These are phyloP conservation scores for Pseudopithomyces maydicus DNA, from an alignment of 2,329 filamentous ascomycete genomes.

Conservation along the genomic window DNA sequence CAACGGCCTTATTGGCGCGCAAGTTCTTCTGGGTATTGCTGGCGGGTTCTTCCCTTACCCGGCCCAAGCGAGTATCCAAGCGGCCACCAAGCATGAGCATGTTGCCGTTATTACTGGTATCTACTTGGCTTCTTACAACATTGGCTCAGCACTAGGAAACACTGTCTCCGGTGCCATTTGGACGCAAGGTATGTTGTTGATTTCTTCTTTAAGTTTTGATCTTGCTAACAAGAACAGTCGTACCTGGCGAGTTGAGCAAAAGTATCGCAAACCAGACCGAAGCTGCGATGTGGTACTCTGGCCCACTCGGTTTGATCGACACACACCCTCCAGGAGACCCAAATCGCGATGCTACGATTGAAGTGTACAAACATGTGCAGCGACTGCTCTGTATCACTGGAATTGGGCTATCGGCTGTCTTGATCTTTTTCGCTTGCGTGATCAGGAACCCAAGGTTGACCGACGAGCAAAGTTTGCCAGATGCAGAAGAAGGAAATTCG, in stretches of 20 bases:
- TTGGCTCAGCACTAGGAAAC: conserved; percentile 65
- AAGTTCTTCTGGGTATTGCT: conserved; percentile 66
- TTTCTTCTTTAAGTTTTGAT: background rate
- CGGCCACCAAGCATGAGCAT: conserved; percentile 58
- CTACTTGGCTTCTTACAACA: conserved; percentile 67
- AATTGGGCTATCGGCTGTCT: conserved; percentile 53
- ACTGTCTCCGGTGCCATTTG: conserved; percentile 67
- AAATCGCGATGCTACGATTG: conserved; percentile 50
- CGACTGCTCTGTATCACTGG: conserved; percentile 56
- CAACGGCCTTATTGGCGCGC: conserved; percentile 65
- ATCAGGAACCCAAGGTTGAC: conserved; percentile 54
- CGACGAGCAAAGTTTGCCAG: conserved; percentile 52
- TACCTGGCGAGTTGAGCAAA: conserved; percentile 50
- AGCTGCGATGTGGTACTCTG: conserved; percentile 48
- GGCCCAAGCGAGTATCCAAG: conserved; percentile 57
- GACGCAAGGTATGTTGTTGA: conserved; percentile 51
- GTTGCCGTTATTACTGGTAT: conserved; percentile 68
- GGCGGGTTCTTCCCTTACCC: conserved; percentile 66
- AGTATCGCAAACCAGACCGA: conserved; percentile 47
- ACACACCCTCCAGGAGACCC: conserved; percentile 52
- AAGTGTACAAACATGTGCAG: conserved; percentile 54
- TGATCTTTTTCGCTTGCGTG: conserved; percentile 53
- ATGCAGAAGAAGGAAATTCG: conserved; percentile 40
- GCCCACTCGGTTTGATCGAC: conserved; percentile 47
- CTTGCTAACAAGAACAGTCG: conserved; percentile 8